phyloP scores from a whole-genome alignment of 768 basidiomycete genomes.

The Cubamyces sp. region DNA sequence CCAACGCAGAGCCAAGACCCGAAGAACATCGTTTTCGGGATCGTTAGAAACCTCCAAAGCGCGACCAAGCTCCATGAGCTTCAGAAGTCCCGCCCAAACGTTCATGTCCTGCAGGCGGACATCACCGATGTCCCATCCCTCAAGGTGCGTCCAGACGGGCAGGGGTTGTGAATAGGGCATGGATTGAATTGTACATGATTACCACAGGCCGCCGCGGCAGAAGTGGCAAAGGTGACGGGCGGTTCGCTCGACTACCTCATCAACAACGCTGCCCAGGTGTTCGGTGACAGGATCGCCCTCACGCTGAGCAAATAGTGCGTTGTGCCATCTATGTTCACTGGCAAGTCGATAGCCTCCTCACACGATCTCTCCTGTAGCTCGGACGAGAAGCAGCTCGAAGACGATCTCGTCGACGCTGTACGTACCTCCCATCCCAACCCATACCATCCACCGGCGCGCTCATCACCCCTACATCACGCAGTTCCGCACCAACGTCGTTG shows the following conservation, averaged over 20 bases:
- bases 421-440: not conserved
- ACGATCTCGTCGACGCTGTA: constrained; percentile 31
- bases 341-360: too few species aligned
- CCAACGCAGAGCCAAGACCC: constrained; percentile 22
- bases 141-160: constrained; percentile 31
- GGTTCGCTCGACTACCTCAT: constrained; percentile 42
- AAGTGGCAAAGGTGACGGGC: constrained; percentile 34
- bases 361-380: constrained; percentile 13
- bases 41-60: constrained; percentile 27
- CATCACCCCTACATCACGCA: constrained; percentile 1
- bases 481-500: constrained; percentile 42
- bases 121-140: constrained; percentile 37
- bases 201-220: constrained; percentile 34
- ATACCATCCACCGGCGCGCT: not conserved
- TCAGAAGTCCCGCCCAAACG: constrained; percentile 27
- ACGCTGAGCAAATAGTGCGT: constrained; percentile 33
- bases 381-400: constrained; percentile 27
- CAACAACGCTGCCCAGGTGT: constrained; percentile 40
- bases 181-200: not conserved
- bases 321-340: too few species aligned
- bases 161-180: too few species aligned
- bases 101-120: constrained; percentile 44
- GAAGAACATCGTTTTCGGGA: constrained; percentile 30
- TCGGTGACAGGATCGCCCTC: constrained; percentile 8
- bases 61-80: constrained; percentile 21